Evolutionary conservation across 306 rosid species (phyloP), one percentile per base, ranked within the genome.

Genomic region (Glycine soja): DNA sequence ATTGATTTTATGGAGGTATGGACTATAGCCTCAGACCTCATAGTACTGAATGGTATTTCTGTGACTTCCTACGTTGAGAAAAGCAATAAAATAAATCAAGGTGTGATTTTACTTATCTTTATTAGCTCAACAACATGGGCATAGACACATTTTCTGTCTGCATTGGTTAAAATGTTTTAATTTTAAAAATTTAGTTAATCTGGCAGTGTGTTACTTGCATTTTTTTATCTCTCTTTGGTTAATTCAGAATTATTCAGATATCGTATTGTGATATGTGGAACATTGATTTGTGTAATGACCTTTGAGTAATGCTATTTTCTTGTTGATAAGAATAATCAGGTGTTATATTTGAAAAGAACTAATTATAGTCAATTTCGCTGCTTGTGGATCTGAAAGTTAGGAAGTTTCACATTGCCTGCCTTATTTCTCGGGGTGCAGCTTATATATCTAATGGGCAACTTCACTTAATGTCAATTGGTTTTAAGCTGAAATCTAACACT

Each of bases 1-100:
- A 88, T 95, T 6, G 90, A 77, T 78, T 93, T 95, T 86, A 90
- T 86, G 81, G 98, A 93, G 97, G 98, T 95, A 84, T 45, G 50
- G 67, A 18, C 51, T 78, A 7, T 38, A 64, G 80, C 58, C 67
- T 85, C 63, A 14, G 65, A 70, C 71, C 76, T 89, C 18, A 67
- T 72, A 57, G 18, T 42, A 11, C 81, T 51, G 36, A 63, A 72
- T 15, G 53, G 52, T 40, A 34, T 32, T 77, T 51, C 43, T 58
- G 14, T 15, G 54, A 77, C 16, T 51, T 36, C 24, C 40, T 74
- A 48, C 40, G 46, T 16, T 61, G 57, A 61, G 46, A 36, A 68
- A 56, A 74, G 67, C 30, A 74, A 65, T 43, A 48, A 76, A 53
- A 43, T 46, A 19, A 24, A 16, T 63, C 54, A 40, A 40, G 50